Evolutionary conservation across 2,329 filamentous ascomycete genomes (phyloP).

Genomic region (Helminthosporium solani): DNA sequence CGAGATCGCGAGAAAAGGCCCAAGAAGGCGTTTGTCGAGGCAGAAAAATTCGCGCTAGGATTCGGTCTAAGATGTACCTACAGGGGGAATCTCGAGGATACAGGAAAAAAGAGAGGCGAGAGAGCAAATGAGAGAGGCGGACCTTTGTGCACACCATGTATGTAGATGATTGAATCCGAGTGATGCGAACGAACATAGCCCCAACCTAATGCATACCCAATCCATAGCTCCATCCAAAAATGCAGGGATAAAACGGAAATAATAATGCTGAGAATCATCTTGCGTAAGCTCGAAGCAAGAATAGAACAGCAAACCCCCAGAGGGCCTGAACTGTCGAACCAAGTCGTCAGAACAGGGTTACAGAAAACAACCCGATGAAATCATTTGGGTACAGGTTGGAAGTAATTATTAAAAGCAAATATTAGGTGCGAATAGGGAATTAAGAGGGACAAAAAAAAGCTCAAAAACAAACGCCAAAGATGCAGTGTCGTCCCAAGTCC

Average conservation of each 20-base stretch:
- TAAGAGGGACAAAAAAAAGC: neutral
- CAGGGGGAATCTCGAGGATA: conserved; percentile 3
- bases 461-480: conserved; percentile 11
- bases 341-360: neutral
- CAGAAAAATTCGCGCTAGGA: too few relatives aligned
- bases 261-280: neutral
- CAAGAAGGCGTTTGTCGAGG: too few relatives aligned
- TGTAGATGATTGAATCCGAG: neutral
- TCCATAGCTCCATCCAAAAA: conserved; percentile 1
- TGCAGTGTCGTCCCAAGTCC: conserved; percentile 11
- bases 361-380: neutral
- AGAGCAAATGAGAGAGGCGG: neutral
- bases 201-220: conserved; percentile 2
- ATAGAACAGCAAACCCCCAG: neutral
- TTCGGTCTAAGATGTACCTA: neutral
- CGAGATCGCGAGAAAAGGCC: too few relatives aligned
- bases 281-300: neutral
- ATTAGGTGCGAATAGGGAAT: neutral
- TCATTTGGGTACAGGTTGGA: too few relatives aligned
- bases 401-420: too few relatives aligned
- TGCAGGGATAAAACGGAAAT: neutral
- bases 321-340: neutral
- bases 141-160: neutral
- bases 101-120: neutral
- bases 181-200: neutral